phyloP scores from a whole-genome alignment of 1,139 yeast genomes.

The Yamadazyma sp. region DNA sequence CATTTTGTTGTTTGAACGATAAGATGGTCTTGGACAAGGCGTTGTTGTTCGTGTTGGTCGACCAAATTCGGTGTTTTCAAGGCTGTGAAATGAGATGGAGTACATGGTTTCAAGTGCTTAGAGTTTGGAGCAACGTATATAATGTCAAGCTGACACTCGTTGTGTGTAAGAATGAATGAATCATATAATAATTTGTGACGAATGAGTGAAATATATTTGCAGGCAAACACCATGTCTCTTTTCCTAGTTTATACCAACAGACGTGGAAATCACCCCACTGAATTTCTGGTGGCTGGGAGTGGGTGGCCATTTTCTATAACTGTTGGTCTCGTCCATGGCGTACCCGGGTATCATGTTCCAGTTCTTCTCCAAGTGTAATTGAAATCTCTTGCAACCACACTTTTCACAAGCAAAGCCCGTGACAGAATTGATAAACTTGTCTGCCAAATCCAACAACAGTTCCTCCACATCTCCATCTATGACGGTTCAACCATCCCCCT shows the following conservation, averaged over 20 bases:
- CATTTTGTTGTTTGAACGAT: conserved; percentile 54
- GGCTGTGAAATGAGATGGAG: conserved; percentile 31
- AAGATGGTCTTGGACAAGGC: conserved; percentile 72
- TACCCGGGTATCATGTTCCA: conserved; percentile 97
- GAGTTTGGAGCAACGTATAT: conserved; percentile 55
- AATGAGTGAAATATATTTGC: too few relatives aligned
- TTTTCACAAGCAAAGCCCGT: conserved; percentile 95
- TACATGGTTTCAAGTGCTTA: conserved; percentile 41
- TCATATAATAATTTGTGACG: too few relatives aligned
- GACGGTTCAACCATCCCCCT: conserved; percentile 85
- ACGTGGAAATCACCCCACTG: conserved; percentile 26
- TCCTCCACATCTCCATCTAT: conserved; percentile 97
- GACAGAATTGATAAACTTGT: conserved; percentile 88
- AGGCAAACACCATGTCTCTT: too few relatives aligned
- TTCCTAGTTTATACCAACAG: conserved; percentile 21
- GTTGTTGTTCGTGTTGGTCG: conserved; percentile 55
- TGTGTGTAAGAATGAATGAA: conserved; percentile 1
- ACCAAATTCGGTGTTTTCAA: conserved; percentile 19
- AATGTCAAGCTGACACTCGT: conserved; percentile 26
- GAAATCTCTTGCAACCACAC: conserved; percentile 86
- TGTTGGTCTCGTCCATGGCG: conserved; percentile 85
- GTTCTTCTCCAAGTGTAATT: conserved; percentile 86
- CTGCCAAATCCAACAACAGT: conserved; percentile 84
- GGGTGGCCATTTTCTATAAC: conserved; percentile 80
- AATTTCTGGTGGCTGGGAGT: conserved; percentile 68